A percentile compares a stretch with the other conserved stretches of the same genome.
These are phyloP conservation scores for Trichothecium roseum DNA, from an alignment of 2,329 filamentous ascomycete genomes.

Conservation along the genomic window DNA sequence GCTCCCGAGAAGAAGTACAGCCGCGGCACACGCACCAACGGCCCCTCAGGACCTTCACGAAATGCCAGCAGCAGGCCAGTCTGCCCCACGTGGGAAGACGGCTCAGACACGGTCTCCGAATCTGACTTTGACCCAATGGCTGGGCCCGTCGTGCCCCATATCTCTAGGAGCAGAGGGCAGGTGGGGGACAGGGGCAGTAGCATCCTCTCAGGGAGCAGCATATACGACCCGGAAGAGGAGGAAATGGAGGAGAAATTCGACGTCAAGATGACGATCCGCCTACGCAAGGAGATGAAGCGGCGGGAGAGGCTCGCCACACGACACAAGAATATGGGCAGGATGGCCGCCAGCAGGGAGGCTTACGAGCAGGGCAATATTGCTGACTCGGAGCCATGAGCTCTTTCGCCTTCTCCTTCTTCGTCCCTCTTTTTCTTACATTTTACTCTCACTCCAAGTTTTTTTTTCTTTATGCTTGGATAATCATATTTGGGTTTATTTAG, in stretches of 20 bases:
- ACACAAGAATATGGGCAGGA: background rate
- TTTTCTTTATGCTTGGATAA: background rate
- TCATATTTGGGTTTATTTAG: conserved; percentile 31
- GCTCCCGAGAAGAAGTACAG: background rate
- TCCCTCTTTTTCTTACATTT: too few relatives aligned
- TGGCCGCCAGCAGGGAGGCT: background rate
- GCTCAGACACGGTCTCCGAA: conserved; percentile 4
- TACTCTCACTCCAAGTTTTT: too few relatives aligned
- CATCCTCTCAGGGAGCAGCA: background rate
- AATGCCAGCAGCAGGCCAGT: background rate
- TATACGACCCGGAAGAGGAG: conserved; percentile 2
- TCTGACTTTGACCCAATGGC: background rate
- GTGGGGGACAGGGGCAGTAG: too few relatives aligned
- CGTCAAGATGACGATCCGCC: conserved; percentile 1
- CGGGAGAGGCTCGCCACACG: background rate
- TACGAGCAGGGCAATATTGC: conserved; percentile 2
- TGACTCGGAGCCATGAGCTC: background rate
- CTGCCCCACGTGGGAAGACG: conserved; percentile 2
- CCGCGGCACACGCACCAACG: background rate
- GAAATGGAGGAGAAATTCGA: conserved; percentile 4
- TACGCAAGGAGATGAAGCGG: conserved; percentile 4
- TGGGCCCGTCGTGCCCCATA: background rate
- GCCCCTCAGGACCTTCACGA: background rate
- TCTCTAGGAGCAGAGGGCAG: too few relatives aligned
- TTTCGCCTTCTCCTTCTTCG: too few relatives aligned